Base-by-base conservation (phyloP, 2,329 filamentous ascomycete genomes). In the Beauveria caledonica region DNA sequence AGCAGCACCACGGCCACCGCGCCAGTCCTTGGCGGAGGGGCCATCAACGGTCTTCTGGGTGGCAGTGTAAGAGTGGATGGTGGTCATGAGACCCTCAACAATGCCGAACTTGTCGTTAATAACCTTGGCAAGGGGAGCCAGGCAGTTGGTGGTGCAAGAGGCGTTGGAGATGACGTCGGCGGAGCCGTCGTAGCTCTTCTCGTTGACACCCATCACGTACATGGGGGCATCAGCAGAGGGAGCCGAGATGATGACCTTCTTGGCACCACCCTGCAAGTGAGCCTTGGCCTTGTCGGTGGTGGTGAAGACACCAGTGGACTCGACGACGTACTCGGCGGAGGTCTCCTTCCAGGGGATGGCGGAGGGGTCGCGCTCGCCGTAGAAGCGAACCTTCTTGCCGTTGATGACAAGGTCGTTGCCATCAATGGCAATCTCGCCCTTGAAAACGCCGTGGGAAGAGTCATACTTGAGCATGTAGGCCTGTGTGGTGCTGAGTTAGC, bases 391-490 rank as follows among this genome's bases (percentile, higher is more conserved):
- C 73, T 82, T 88, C 87, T 96, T 95, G 86, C 90, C 92, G 79
- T 97, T 93, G 84, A 97, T 87, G 69, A 87, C 78, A 69, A 99
- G 86, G 76, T 88, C 84, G 71, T 83, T 86, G 69, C 77, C 77
- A 64, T 86, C 81, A 75, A 88, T 81, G 78, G 86, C 78, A 78
- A 97, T 86, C 64, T 88, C 87, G 71, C 93, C 93, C 84, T 97
- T 95, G 89, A 97, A 99, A 76, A 85, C 76, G 71, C 94, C 94
- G 86, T 99, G 94, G 78, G 90, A 92, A 71, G 90, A 92, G 85
- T 99, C 94, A 79, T 97, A 97, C 85, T 96, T 95, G 82, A 99
- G 89, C 94, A 97, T 97, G 87, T 97, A 97, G 76, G 89, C 90
- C 92, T 96, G 65, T 27, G 62, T 40, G 42, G 56, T 58, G 45